Base-by-base conservation (phyloP, 148 eudicot genomes). In the Amaranthus hypochondriacus region DNA sequence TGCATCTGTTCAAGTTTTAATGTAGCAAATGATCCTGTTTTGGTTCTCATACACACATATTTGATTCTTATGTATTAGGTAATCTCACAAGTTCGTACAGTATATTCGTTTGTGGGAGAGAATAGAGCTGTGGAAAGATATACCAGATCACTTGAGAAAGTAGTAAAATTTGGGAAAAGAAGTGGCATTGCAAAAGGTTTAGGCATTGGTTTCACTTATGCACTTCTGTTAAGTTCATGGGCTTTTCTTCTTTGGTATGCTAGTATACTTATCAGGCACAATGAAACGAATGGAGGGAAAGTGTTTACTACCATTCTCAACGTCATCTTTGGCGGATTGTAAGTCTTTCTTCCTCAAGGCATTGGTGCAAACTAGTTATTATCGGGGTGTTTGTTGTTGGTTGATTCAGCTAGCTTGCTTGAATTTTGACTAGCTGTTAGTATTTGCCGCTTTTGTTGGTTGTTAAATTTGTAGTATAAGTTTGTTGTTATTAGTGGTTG, bases 261-360 rank as follows among this genome's bases (percentile, higher is more conserved):
- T 18, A 84, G 92, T 66, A n/a, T 85, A 67, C 92, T 90, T 59
- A 86, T 90, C 49, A 69, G 79, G 67, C 85, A 82, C 52, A 73
- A 62, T 39, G 74, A 79, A 70, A 87, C 96, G 13, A 79, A 85
- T 80, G 96, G 92, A 64, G 92, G 96, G 9, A 85, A 88, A 80
- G 88, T 89, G 7, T 88, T 90, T 72, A 82, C 90, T 10, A 88
- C 96, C n/a, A 90, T 90, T 49, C 64, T 86, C 48, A 88, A 90
- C 66, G 89, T 90, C 77, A 81, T 90, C 70, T 84, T 78, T 78
- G 84, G 90, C 58, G 96, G 92, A 81, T 88, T 90, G 96, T 90
- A 82, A 88, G 96, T 75, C 68, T 54, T 10, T 47, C 6, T 4
- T 46, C 39, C 39, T 28, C 39, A 28, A 28, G 39, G 39, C 39